Evolutionary conservation across 257 asterid species (phyloP).

Genomic region (Cordia subcordata): DNA sequence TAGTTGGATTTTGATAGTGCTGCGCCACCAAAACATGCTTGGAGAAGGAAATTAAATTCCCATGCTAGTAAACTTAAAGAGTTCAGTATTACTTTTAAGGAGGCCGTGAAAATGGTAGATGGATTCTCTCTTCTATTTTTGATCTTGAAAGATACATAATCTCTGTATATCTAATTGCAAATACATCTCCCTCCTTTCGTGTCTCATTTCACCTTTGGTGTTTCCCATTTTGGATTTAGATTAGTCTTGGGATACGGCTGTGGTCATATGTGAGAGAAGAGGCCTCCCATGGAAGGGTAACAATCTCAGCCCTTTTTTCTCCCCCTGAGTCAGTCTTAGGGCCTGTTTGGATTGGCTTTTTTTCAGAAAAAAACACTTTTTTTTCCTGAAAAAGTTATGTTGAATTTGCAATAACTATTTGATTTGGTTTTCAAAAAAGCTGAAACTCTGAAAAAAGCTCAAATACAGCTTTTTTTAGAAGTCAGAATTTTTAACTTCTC

Average conservation of each 20-base stretch:
- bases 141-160: not conserved
- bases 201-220: constrained; percentile 15
- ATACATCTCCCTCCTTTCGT: not conserved
- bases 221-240: constrained; percentile 33
- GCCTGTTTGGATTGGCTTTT: too few species aligned
- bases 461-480: too few species aligned
- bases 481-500: too few species aligned
- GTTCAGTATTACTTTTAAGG: constrained; percentile 83
- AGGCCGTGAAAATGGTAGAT: constrained; percentile 90
- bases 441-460: too few species aligned
- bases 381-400: too few species aligned
- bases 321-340: too few species aligned
- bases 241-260: constrained; percentile 87
- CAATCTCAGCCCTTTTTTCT: constrained; percentile 17
- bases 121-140: not conserved
- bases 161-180: not conserved
- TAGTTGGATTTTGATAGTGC: constrained; percentile 91
- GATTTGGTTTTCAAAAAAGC: too few species aligned
- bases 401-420: too few species aligned
- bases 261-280: constrained; percentile 94
- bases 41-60: constrained; percentile 87
- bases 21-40: constrained; percentile 89
- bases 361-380: too few species aligned
- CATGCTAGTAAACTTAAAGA: constrained; percentile 87
- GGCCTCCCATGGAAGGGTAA: constrained; percentile 98